These are phyloP conservation scores for Penicillium soppii DNA, from an alignment of 495 filamentous ascomycete species.

Conservation along the genomic window DNA sequence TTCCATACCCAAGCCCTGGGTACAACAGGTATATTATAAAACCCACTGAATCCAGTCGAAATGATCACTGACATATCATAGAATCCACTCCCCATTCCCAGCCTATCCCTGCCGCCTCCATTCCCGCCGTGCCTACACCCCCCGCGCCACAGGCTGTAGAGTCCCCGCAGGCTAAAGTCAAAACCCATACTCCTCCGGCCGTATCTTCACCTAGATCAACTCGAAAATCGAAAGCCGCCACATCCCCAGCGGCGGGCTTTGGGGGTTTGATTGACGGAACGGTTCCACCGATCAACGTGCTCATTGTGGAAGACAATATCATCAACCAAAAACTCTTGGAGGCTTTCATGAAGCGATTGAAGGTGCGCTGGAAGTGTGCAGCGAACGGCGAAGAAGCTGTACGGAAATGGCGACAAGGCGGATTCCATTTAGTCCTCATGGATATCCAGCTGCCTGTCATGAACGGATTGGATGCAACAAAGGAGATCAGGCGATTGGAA, in stretches of 20 bases:
- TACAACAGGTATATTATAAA: constrained; percentile 28
- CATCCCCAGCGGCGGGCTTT: constrained; percentile 35
- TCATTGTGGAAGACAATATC: constrained; percentile 98
- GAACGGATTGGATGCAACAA: constrained; percentile 94
- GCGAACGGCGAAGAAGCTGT: constrained; percentile 94
- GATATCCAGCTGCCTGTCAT: constrained; percentile 98
- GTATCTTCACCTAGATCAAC: constrained; percentile 39
- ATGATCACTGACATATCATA: constrained; percentile 22
- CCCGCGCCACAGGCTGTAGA: constrained; percentile 34
- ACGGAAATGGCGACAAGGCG: constrained; percentile 85
- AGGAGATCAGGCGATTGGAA: constrained; percentile 90
- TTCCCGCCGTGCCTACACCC: constrained; percentile 37
- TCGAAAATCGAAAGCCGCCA: constrained; percentile 47
- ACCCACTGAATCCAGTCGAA: neutral
- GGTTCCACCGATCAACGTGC: constrained; percentile 93
- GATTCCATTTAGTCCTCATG: constrained; percentile 98
- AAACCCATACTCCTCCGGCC: constrained; percentile 36
- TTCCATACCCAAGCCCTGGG: constrained; percentile 42
- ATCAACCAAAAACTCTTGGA: constrained; percentile 94
- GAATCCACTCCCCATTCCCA: constrained; percentile 30
- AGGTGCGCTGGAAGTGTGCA: constrained; percentile 96
- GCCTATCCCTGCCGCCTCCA: constrained; percentile 16
- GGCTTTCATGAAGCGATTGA: constrained; percentile 93
- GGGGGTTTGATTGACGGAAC: constrained; percentile 75
- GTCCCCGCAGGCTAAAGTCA: constrained; percentile 35